These are phyloP conservation scores for Gnomoniopsis smithogilvyi DNA, from an alignment of 2,329 filamentous ascomycete genomes.

Conservation along the genomic window DNA sequence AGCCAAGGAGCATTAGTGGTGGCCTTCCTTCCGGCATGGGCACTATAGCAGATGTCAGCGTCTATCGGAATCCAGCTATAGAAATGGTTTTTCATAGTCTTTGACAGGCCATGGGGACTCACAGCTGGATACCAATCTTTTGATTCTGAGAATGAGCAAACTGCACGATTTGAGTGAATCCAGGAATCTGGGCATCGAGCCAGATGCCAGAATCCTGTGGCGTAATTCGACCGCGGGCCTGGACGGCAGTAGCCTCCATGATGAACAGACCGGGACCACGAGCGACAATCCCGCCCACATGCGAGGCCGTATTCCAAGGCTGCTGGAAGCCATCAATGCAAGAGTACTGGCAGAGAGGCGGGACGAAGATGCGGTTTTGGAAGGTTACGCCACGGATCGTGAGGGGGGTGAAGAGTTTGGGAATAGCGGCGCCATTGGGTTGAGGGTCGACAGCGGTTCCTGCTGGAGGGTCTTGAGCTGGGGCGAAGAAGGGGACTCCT, in stretches of 20 bases:
- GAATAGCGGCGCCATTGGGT: constrained; percentile 30
- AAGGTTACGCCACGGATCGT: constrained; percentile 40
- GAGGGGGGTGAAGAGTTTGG: constrained; percentile 39
- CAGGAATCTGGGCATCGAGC: constrained; percentile 33
- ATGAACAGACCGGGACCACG: constrained; percentile 31
- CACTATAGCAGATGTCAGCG: too few relatives aligned
- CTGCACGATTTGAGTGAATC: constrained; percentile 31
- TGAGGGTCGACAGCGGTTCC: constrained; percentile 36
- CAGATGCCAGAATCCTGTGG: constrained; percentile 34
- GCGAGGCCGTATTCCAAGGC: constrained; percentile 38
- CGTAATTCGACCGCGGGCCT: constrained; percentile 31
- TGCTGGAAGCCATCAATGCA: constrained; percentile 38
- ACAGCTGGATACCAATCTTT: constrained; percentile 66
- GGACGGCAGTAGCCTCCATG: constrained; percentile 29
- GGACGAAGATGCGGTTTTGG: constrained; percentile 44
- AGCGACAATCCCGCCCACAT: constrained; percentile 34
- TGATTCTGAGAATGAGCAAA: constrained; percentile 52
- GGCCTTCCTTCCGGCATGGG: constrained; percentile 63
- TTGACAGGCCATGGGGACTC: too few relatives aligned
- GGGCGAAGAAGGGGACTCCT: constrained; percentile 40
- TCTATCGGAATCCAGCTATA: too few relatives aligned
- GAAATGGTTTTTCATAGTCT: too few relatives aligned
- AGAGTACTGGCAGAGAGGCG: constrained; percentile 47
- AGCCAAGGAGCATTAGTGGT: constrained; percentile 56
- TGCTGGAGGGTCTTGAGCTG: constrained; percentile 35